phyloP scores from a whole-genome alignment of 805 yeast genomes.

The Barnettozyma botsteinii region DNA sequence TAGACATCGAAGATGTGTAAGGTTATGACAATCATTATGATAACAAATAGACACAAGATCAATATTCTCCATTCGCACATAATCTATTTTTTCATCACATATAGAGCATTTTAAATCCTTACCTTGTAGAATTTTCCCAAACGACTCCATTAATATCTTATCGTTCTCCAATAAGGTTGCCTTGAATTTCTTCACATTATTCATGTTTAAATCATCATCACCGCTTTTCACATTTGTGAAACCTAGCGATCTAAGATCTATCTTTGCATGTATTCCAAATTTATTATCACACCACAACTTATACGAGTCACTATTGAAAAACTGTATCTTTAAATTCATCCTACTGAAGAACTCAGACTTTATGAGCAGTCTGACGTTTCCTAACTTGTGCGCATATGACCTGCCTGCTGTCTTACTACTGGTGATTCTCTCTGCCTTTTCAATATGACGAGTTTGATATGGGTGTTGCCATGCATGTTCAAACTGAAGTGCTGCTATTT shows the following conservation, averaged over 20 bases:
- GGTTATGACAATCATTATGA: conserved; percentile 26
- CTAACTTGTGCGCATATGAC: conserved; percentile 42
- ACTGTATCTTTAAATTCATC: conserved; percentile 40
- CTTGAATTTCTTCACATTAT: conserved; percentile 26
- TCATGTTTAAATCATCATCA: conserved; percentile 19
- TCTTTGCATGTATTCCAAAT: conserved; percentile 10
- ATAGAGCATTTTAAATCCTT: conserved; percentile 27
- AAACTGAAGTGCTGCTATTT: conserved; percentile 62
- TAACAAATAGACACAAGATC: conserved; percentile 34
- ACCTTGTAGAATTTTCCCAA: conserved; percentile 17
- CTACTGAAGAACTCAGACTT: conserved; percentile 37
- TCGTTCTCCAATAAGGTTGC: conserved; percentile 12
- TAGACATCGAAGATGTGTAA: conserved; percentile 37
- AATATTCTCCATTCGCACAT: conserved; percentile 27
- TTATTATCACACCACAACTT: conserved; percentile 20
- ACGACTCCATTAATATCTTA: conserved; percentile 10
- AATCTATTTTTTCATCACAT: conserved; percentile 31
- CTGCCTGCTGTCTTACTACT: conserved; percentile 33
- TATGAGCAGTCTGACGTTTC: conserved; percentile 40
- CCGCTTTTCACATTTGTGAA: neutral
- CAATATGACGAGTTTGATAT: conserved; percentile 56
- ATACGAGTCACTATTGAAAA: conserved; percentile 34
- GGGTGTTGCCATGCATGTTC: conserved; percentile 85
- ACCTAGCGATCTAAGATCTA: conserved; percentile 5
- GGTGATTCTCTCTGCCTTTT: conserved; percentile 32